These are phyloP conservation scores for Citrus hindsii DNA, from an alignment of 345 rosid species.

Conservation along the genomic window DNA sequence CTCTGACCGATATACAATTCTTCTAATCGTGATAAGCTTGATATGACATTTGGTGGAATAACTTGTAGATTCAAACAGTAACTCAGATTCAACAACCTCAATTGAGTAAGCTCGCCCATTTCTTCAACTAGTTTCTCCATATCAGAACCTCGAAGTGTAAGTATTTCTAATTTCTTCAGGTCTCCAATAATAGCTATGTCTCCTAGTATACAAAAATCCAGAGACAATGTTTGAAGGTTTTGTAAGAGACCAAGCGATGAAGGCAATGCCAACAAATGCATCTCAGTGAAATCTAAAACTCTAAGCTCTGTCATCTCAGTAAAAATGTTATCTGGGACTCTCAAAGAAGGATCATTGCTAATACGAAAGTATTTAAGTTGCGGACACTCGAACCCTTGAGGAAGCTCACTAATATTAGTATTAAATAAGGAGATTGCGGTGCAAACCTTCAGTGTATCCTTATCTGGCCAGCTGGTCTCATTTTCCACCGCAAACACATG, in stretches of 20 bases:
- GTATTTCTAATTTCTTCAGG: background rate
- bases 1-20: conserved; percentile 13
- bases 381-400: background rate
- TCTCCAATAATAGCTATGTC: background rate
- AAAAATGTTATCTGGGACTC: background rate
- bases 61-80: background rate
- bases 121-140: conserved; percentile 6
- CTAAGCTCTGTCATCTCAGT: background rate
- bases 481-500: no score
- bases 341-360: no score
- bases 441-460: background rate
- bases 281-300: background rate
- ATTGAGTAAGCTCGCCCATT: background rate
- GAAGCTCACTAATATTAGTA: background rate
- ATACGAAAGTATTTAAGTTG: background rate
- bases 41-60: conserved; percentile 8
- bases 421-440: background rate
- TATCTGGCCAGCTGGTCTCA: no score
- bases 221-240: conserved; percentile 5
- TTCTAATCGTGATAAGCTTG: conserved; percentile 17
- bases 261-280: background rate
- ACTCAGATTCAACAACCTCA: conserved; percentile 8
- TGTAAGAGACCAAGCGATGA: background rate
- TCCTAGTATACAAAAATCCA: accelerated
- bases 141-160: background rate